Evolutionary conservation across 331 rosid genomes (phyloP), one percentile per base, ranked within the genome.

Genomic region (Quercus lobata): DNA sequence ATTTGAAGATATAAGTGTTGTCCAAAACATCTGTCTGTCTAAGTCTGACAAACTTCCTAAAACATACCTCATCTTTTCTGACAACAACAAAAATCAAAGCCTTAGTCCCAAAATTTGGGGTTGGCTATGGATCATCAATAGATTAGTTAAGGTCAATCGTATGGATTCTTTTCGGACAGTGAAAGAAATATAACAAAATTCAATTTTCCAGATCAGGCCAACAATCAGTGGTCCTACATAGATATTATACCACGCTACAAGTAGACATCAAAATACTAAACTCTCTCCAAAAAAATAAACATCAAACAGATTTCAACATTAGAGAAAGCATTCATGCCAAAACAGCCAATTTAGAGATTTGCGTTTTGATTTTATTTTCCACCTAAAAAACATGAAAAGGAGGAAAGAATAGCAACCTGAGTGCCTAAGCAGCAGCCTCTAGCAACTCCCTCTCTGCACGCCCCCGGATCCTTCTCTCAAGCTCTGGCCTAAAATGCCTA

Each of bases 401-500:
- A 68, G 56, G 54, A 56, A 56, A 82, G 72, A 70, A 68, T 72
- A 78, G 77, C 61, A 80, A 91, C 94, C 92, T 86, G 89, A 21
- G 72, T 56, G 79, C 70, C 83, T 90, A 93, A 78, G 93, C 98
- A 86, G 98, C 82, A 79, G 97, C 98, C 89, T 92, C 87, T 82
- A 85, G 89, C 86, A 93, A 84, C 89, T 96, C 98, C 92, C 87
- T 87, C 77, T 96, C 92, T 44, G 99, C 99, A 57, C 85, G 90
- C 82, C 92, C 97, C 79, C 81, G 92, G 80, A 96, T 96, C 87
- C 99, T 93, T 85, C 98, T 91, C 93, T 96, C 98, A 79, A 96
- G 93, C 87, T 96, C 99, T 4, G 99, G 99, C 89, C 99, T 91
- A 84, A 96, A 96, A 85, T 96, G 97, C 90, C 93, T 86, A 61